Conservation (phyloP, 176 grass and related monocot species). For the Eragrostis curvula region DNA sequence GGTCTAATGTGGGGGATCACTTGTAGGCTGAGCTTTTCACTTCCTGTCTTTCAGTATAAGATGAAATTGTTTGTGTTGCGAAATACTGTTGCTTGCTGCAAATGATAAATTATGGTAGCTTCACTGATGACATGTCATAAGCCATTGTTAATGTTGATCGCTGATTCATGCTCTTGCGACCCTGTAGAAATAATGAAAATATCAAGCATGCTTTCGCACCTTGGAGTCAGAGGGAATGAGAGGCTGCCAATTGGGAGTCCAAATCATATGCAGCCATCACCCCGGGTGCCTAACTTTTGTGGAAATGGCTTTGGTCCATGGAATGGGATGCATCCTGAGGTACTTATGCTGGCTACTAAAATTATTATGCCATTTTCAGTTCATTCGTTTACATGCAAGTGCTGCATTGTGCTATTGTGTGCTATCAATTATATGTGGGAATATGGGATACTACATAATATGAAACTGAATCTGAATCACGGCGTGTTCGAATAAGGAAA, state of each 20-base stretch:
- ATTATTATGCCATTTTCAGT: neutral
- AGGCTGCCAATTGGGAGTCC: constrained; percentile 53
- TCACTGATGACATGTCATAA: neutral
- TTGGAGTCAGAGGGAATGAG: constrained; percentile 52
- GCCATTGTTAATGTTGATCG: neutral
- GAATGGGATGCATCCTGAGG: constrained; percentile 61
- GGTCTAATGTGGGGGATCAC: neutral
- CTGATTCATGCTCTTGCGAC: constrained; percentile 7
- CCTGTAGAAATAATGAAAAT: constrained; percentile 66
- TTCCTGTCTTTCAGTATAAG: constrained; percentile 1
- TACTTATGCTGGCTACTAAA: constrained; percentile 36
- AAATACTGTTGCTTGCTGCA: constrained; percentile 4
- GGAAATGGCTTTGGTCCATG: constrained; percentile 58
- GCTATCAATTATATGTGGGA: too few species aligned
- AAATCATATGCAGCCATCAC: constrained; percentile 53
- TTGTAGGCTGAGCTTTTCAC: constrained; percentile 5
- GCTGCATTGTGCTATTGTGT: neutral
- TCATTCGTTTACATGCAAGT: neutral
- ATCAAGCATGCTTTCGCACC: constrained; percentile 59
- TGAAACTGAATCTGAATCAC: neutral
- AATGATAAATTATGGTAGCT: neutral
- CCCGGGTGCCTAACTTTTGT: constrained; percentile 54
- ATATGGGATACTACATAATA: neutral
- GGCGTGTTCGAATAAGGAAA: neutral
- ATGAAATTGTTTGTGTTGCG: constrained; percentile 7